Conservation (phyloP, 164 flowering plant species). For the Paratinospora sagittata region DNA sequence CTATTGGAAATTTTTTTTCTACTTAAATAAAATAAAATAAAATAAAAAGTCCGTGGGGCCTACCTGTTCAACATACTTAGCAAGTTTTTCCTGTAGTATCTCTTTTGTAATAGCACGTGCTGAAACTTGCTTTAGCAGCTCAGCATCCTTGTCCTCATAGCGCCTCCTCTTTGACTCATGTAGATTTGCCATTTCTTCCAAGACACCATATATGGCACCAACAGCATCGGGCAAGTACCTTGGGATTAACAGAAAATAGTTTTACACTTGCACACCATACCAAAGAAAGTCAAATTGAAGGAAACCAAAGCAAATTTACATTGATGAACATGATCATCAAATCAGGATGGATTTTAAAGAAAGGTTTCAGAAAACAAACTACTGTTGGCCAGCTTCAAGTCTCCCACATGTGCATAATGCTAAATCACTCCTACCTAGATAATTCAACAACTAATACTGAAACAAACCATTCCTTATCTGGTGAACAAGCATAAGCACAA, state of each 20-base stretch:
- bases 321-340: neutral
- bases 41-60: neutral
- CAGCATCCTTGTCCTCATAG: slow-evolving; percentile 49
- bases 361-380: too few relatives aligned
- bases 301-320: neutral
- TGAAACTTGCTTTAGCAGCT: slow-evolving; percentile 53
- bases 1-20: neutral
- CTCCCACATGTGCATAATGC: neutral
- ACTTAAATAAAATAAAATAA: too few relatives aligned
- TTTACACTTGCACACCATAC: neutral
- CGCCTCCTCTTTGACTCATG: slow-evolving; percentile 57
- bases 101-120: slow-evolving; percentile 47
- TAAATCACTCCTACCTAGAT: neutral
- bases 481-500: neutral
- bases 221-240: slow-evolving; percentile 84
- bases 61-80: slow-evolving; percentile 88
- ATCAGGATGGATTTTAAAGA: too few relatives aligned
- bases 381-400: neutral
- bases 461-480: neutral
- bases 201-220: slow-evolving; percentile 56
- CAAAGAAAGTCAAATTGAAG: neutral
- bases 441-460: too few relatives aligned
- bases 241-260: slow-evolving; percentile 6
- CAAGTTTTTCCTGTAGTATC: slow-evolving; percentile 61
- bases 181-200: slow-evolving; percentile 51